Percentiles rank a stretch among this genome's conserved stretches.
phyloP scores from a whole-genome alignment of 768 basidiomycete species.

The Tricholoma flavovirens region DNA sequence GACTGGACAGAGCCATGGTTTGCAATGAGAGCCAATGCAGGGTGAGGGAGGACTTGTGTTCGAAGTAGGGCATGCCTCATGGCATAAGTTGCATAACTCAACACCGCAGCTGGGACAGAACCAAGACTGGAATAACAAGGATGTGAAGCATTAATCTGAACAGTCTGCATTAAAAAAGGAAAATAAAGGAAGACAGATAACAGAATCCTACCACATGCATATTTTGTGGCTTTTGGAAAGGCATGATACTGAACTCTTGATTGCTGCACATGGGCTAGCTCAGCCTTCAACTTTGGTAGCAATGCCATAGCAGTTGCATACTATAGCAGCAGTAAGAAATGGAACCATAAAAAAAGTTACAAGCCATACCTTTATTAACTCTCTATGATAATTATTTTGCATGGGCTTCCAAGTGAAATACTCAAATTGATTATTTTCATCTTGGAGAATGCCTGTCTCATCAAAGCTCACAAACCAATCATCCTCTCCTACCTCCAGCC shows the following conservation, averaged over 20 bases:
- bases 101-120: background rate
- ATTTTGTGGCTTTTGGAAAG: background rate
- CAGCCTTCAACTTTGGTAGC: background rate
- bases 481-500: background rate
- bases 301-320: background rate
- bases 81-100: background rate
- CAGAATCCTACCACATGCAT: no score
- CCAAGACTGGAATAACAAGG: no score
- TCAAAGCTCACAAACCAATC: background rate
- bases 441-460: background rate
- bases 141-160: background rate
- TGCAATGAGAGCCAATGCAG: no score
- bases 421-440: background rate
- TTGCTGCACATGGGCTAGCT: background rate
- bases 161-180: background rate
- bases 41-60: no score
- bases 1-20: background rate
- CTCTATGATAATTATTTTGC: background rate
- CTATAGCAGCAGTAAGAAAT: background rate
- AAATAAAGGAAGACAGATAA: background rate
- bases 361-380: background rate
- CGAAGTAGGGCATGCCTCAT: background rate
- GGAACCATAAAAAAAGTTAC: background rate
- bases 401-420: background rate
- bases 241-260: background rate